Evolutionary conservation across 2,329 filamentous ascomycete species (phyloP).

Genomic region (Colletotrichum camelliae): DNA sequence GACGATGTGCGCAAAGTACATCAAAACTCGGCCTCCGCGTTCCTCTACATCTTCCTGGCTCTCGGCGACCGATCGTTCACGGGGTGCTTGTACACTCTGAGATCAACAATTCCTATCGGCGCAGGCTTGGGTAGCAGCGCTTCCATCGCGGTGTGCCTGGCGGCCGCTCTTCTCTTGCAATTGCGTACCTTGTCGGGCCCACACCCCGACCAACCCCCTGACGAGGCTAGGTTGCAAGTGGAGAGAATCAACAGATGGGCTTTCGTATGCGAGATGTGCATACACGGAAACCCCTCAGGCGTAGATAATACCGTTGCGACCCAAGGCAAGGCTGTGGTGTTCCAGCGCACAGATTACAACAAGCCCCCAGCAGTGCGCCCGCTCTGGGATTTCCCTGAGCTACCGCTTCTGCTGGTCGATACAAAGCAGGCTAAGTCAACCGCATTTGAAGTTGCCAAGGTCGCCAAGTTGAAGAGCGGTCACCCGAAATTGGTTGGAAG

Average conservation of each 20-base stretch:
- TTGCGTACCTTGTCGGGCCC: constrained; percentile 88
- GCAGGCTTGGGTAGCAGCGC: constrained; percentile 92
- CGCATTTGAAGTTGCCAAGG: constrained; percentile 83
- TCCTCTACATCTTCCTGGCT: constrained; percentile 92
- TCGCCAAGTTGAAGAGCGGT: constrained; percentile 70
- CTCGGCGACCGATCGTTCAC: constrained; percentile 81
- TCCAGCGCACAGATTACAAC: constrained; percentile 78
- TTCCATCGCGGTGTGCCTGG: constrained; percentile 90
- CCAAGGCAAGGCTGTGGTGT: constrained; percentile 92
- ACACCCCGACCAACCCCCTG: constrained; percentile 86
- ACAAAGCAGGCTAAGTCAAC: constrained; percentile 90
- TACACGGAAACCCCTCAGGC: constrained; percentile 94
- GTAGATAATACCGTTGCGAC: constrained; percentile 97
- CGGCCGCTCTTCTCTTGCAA: constrained; percentile 84
- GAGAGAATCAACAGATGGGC: constrained; percentile 98
- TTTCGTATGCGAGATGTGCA: constrained; percentile 95
- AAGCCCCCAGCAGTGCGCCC: constrained; percentile 79
- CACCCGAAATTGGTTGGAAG: constrained; percentile 80
- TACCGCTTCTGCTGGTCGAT: constrained; percentile 89
- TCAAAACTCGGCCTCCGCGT: constrained; percentile 79
- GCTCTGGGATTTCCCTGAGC: constrained; percentile 87
- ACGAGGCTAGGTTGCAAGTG: constrained; percentile 88
- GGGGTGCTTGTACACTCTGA: constrained; percentile 86
- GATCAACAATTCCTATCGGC: constrained; percentile 91
- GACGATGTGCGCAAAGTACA: constrained; percentile 84